Evolutionary conservation across 192 early-diverging fungal species (phyloP), one percentile per base, ranked within the genome.

Genomic region (Podila epigama): DNA sequence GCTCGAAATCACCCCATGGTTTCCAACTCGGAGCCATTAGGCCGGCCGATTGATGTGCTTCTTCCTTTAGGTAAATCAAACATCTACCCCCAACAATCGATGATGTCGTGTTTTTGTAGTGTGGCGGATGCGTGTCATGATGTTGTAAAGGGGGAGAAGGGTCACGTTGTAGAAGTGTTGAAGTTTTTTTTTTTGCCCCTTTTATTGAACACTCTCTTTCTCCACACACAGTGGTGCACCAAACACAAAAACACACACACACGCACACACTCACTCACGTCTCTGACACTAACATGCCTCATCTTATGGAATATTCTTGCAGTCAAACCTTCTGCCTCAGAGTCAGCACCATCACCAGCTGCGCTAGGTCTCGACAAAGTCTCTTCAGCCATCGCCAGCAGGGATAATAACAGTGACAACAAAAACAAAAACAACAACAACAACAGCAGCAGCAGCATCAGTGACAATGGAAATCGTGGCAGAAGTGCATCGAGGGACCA

Each of bases 1-100:
- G 71, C 65, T 22, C 33, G 71, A 32, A 75, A 60, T 27, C 71
- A 75, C 37, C 64, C 71, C 39, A 28, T 63, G 32, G 60, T 61
- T 16, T 50, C 63, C 3, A 20, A 50, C 4, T 61, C 70, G 3
- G 70, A 61, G 0, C 70, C 70, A 15, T 34, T 73, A 8, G 58
- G 61, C 5, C 70, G 52, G 4, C 63, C 70, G 11, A 41, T 73
- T n/a, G 63, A 73, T 20, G 70, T 40, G 4, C 58, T 73, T 10
- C 27, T 56, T 31, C 51, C 63, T 10, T 54, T 73, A 33, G 58
- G 63, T 66, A 66, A 33, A 13, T n/a, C 9, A 2, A 11, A 2
- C 5, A 1, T 12, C 31, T n/a, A n/a, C n/a, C n/a, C n/a, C n/a
- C n/a, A n/a, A n/a, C n/a, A n/a, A 15, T 10, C 7, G 2, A 22